Evolutionary conservation across 2,329 filamentous ascomycete genomes (phyloP), one percentile per base, ranked within the genome.

Genomic region (Botrytis deweyae): DNA sequence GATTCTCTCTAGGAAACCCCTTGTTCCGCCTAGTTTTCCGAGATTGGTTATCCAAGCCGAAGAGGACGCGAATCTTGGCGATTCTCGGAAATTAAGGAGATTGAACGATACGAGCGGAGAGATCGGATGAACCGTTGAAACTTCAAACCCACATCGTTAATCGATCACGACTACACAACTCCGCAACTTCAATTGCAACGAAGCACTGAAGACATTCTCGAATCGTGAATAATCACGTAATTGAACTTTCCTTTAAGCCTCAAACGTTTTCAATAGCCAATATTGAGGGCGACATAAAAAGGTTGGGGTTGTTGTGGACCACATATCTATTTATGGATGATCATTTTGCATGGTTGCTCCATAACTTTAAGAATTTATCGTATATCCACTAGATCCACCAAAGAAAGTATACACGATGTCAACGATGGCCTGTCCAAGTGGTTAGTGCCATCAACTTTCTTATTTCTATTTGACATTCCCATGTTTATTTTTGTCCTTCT

Each of bases 321-420:
- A 40, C n/a, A 16, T 25, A 58, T 67, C 65, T 55, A 67, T 67
- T 67, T 67, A n/a, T 55, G 65, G 46, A 29, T 25, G 8, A 40
- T 29, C 8, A 22, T 29, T 40, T 18, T 67, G 22, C 65, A 67
- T 29, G 46, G 46, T 29, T 40, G 20, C 46, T 55, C 65, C 46
- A 67, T 67, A 40, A 55, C 33, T 55, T 29, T 20, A 29, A 67
- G 65, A 55, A 40, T 38, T 40, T 40, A 22, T 40, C 46, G 16
- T 55, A 67, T 55, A 18, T 55, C 65, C 65, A 67, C 65, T 36
- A 29, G 46, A 36, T 58, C 65, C 65, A 68, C 65, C 38, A 68
- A 68, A 55, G 49, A 58, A 58, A 68, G 65, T 40, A 33, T 68
- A 55, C 52, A 68, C 46, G 20, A 29, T 40, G 8, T 40, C 22